phyloP scores from a whole-genome alignment of 140 eudicot genomes.

The Ambrosia hybrid region DNA sequence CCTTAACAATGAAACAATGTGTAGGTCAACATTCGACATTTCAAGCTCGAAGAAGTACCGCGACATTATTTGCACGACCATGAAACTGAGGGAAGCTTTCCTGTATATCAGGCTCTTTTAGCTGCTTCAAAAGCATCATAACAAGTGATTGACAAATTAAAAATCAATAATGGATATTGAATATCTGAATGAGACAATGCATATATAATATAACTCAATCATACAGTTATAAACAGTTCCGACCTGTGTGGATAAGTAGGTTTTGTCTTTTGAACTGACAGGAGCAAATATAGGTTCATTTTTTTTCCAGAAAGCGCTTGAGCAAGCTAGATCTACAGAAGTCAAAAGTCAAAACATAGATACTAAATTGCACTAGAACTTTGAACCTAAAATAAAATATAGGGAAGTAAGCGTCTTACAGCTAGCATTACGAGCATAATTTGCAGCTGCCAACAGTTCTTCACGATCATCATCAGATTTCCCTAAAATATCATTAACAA shows the following conservation, averaged over 20 bases:
- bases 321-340: conserved; percentile 63
- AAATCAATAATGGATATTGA: conserved; percentile 1
- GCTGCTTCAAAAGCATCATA: conserved; percentile 47
- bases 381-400: not conserved
- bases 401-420: conserved; percentile 37
- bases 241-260: conserved; percentile 72
- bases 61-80: conserved; percentile 36
- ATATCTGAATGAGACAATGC: not conserved
- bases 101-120: conserved; percentile 59
- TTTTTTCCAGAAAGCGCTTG: conserved; percentile 81
- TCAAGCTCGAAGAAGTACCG: conserved; percentile 33
- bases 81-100: conserved; percentile 41
- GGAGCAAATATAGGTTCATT: conserved; percentile 67
- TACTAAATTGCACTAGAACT: not conserved
- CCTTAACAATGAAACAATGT: conserved; percentile 1
- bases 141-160: conserved; percentile 8
- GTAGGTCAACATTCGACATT: not conserved
- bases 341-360: not conserved
- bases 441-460: conserved; percentile 75
- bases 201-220: not conserved
- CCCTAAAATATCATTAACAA: conserved; percentile 41
- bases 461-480: conserved; percentile 88
- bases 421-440: conserved; percentile 70
- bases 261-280: conserved; percentile 54
- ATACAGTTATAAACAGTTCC: conserved; percentile 15